Base-by-base conservation (phyloP, 2,329 filamentous ascomycete species). In the Orbilia brochopaga region DNA sequence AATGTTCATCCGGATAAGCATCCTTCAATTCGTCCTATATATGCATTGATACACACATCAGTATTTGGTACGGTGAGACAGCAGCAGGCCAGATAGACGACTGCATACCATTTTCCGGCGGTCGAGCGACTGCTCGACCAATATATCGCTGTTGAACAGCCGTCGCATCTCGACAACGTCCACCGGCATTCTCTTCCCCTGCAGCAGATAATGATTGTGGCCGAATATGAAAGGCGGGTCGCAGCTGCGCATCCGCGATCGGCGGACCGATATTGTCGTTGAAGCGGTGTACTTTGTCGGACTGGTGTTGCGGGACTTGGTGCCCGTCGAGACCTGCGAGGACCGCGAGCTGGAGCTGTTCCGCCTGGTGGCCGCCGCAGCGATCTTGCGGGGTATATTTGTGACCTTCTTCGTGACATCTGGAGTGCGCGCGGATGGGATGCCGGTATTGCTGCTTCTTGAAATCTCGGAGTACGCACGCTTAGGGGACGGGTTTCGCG, bases 211-310 rank as follows among this genome's bases (percentile, higher is more conserved):
- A 11, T 42, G 35, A 6, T 30, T 21, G 19, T 48, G 54, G 21
- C 54, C 54, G 13, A 58, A 58, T 24, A 58, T 58, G 21, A 58
- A 48, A 2, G 40, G 3, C 23, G 40, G 40, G 15, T 27, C 19
- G 23, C 54, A 48, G 27, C 30, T 42, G 6, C 21, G 21, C 54
- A 58, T 58, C 30, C 46, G 24, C 15, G 54, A 58, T 2, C 54
- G 6, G 17, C 54, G 54, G 13, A 58, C 42, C 13, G 54, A 21
- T 24, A 58, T 30, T 10, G 23, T 30, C 15, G 19, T 32, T 8
- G 27, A 32, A 8, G 27, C 27, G 27, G 27, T 32, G 27, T 4
- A 8, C 15, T 46, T 46, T 4, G 42, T n/a, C 19, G 19, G 42
- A 15, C 19, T 46, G 42, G 27, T 32, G 27, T 32, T 32, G 27